Conservation (phyloP, 345 rosid species). For the Eucalyptus cloeziana region DNA sequence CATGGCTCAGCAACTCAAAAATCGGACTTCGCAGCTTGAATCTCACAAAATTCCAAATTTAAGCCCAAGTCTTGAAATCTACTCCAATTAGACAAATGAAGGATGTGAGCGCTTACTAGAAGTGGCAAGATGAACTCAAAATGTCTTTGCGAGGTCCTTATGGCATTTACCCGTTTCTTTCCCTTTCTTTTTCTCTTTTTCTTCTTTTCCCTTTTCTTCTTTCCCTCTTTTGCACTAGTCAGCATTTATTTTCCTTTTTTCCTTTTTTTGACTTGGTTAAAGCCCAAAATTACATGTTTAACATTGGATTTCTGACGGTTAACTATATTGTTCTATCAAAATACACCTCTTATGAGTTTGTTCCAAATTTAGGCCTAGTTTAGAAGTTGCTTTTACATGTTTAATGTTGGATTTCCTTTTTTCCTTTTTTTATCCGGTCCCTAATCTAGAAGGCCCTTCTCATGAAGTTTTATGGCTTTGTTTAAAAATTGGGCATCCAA, state of each 20-base stretch:
- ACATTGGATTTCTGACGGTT: background rate
- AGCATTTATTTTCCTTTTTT: too few relatives aligned
- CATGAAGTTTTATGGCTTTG: background rate
- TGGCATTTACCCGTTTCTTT: background rate
- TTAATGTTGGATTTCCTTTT: background rate
- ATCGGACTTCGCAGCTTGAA: accelerated
- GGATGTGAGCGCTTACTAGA: background rate
- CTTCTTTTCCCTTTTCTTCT: background rate
- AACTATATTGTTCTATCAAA: too few relatives aligned
- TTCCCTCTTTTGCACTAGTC: background rate
- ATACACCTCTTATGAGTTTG: background rate
- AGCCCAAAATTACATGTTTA: background rate
- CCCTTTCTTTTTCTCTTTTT: too few relatives aligned
- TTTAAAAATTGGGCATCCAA: background rate
- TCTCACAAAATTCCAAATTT: background rate
- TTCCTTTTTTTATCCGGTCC: background rate
- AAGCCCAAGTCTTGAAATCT: too few relatives aligned
- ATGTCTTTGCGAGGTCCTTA: background rate
- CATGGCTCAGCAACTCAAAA: too few relatives aligned
- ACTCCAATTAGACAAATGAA: background rate
- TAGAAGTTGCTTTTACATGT: background rate
- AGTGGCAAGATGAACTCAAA: background rate
- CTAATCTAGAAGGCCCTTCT: background rate
- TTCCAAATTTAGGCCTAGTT: background rate
- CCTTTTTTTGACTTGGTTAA: too few relatives aligned